phyloP scores from a whole-genome alignment of 2,329 filamentous ascomycete species.

The Colletotrichum chrysophilum region DNA sequence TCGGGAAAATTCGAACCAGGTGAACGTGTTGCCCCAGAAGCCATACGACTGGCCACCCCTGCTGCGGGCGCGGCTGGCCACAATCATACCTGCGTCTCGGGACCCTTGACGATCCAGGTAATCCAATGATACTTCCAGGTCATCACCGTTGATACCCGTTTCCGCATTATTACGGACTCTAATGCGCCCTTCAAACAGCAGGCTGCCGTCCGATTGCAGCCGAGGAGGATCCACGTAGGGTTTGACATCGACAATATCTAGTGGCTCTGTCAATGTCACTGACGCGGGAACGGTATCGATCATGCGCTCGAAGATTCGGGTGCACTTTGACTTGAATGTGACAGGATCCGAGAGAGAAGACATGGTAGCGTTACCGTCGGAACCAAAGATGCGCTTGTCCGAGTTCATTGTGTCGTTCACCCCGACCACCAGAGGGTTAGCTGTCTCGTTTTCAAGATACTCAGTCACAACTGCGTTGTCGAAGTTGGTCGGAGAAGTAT shows the following conservation, averaged over 20 bases:
- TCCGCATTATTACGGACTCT: neutral
- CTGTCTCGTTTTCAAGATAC: constrained; percentile 20
- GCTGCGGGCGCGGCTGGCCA: neutral
- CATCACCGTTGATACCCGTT: neutral
- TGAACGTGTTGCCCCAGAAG: constrained; percentile 28
- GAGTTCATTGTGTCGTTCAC: constrained; percentile 23
- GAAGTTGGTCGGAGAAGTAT: constrained; percentile 26
- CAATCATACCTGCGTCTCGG: neutral
- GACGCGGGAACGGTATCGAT: constrained; percentile 35
- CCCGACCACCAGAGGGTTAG: constrained; percentile 25
- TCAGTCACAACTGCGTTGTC: constrained; percentile 24
- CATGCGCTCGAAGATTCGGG: constrained; percentile 33
- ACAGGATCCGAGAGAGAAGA: constrained; percentile 38
- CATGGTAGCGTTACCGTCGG: constrained; percentile 43
- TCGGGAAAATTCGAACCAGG: constrained; percentile 32
- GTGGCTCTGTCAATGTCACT: constrained; percentile 31
- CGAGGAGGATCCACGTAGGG: constrained; percentile 30
- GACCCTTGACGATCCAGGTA: neutral
- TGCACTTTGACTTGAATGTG: constrained; percentile 38
- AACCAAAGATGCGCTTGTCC: constrained; percentile 23
- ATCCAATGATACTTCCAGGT: neutral
- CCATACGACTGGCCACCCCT: constrained; percentile 26
- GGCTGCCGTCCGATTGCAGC: constrained; percentile 24
- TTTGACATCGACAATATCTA: constrained; percentile 34
- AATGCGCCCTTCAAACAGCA: constrained; percentile 3